Percentiles rank a stretch among this genome's conserved stretches.
Evolutionary conservation across 129 eudicot species (phyloP).

Genomic region (Pulicaria dysenterica): DNA sequence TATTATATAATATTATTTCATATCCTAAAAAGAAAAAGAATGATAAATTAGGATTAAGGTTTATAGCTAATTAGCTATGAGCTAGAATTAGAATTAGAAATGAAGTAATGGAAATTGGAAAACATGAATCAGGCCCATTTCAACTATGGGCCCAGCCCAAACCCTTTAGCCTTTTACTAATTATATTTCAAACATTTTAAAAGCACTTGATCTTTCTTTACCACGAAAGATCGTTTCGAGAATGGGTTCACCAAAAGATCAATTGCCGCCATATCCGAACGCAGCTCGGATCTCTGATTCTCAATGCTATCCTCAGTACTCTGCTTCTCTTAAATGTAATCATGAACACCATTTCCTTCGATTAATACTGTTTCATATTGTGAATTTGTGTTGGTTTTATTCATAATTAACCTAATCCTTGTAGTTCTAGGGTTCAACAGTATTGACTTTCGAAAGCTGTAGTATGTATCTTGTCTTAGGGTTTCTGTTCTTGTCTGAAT

Average conservation of each 20-base stretch:
- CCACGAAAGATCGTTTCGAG: too few species aligned
- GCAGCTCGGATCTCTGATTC: constrained; percentile 84
- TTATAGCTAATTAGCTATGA: too few species aligned
- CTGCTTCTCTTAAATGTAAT: constrained; percentile 93
- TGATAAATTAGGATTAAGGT: too few species aligned
- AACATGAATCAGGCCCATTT: too few species aligned
- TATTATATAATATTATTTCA: too few species aligned
- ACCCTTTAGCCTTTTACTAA: too few species aligned
- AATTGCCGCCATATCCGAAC: constrained; percentile 75
- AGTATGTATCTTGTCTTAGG: background rate
- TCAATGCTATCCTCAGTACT: constrained; percentile 73
- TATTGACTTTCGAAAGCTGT: background rate
- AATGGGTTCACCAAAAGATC: constrained; percentile 48
- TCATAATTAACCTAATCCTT: background rate
- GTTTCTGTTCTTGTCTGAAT: background rate
- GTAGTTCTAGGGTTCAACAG: constrained; percentile 28
- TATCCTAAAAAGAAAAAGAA: too few species aligned
- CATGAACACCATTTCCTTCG: background rate
- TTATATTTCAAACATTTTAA: too few species aligned
- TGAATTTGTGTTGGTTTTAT: background rate
- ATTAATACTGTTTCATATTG: background rate
- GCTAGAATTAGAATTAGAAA: too few species aligned
- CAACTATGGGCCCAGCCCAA: too few species aligned
- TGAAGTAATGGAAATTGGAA: too few species aligned
- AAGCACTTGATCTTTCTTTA: too few species aligned